Evolutionary conservation across 371 early-diverging fungal species (phyloP), one percentile per base, ranked within the genome.

Genomic region (Actinomucor elegans): DNA sequence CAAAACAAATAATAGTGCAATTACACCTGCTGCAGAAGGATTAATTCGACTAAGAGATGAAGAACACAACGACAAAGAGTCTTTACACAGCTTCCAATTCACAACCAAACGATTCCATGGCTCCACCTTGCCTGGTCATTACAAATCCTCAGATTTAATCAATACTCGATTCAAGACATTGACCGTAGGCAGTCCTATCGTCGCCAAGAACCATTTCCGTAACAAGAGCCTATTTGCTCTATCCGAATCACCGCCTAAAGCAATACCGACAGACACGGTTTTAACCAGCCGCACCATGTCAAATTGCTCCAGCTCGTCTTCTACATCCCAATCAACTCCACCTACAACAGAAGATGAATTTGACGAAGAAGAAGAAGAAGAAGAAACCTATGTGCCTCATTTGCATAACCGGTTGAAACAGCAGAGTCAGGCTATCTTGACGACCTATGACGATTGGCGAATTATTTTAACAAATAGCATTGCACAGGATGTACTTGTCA

Each of bases 381-480:
- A 47, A 24, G 49, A 56, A 11, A 15, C 33, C 20, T 47, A 56
- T 20, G 57, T 65, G 7, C 60, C 83, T 29, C 83, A 85, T 49
- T 77, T 57, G 12, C 58, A 57, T 17, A 50, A 57, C 18, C 35
- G 58, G 20, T 23, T 51, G 20, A 57, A 81, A 48, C 85, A 84
- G 4, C 81, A 79, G 47, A 78, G 73, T 36, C 83, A 87, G 50
- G 87, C 84, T 26, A 85, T 84, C 43, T 60, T 85, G 17, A 85
- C 87, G 4, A 85, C 85, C 0, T 73, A 84, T 56, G 71, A 73
- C 29, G 69, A 81, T 42, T 77, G 79, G 71, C 57, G 70, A 11
- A 78, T 87, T 21, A 73, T 81, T 32, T 62, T 83, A 27, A 82
- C 81, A 20, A 87, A 87, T 49, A 81, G 84, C 44, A 75, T 80